These are phyloP conservation scores for Stagonosporopsis vannaccii DNA, from an alignment of 2,329 filamentous ascomycete genomes.

Conservation along the genomic window DNA sequence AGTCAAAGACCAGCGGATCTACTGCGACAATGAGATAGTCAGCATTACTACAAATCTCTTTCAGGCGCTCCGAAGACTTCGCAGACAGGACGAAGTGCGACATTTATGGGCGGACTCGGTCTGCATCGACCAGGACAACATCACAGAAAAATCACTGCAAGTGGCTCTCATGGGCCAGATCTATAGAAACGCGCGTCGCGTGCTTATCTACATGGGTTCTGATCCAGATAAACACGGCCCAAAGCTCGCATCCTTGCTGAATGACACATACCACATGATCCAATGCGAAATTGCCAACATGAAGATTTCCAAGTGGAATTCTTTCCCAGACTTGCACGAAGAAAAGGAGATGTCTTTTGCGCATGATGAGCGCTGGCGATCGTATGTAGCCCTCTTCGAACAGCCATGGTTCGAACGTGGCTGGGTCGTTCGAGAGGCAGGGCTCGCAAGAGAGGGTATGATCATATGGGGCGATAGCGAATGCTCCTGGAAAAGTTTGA, in stretches of 20 bases:
- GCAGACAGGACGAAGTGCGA: neutral
- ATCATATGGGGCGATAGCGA: neutral
- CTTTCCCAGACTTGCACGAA: neutral
- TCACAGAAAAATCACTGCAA: neutral
- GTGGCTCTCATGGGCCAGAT: neutral
- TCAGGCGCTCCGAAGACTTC: neutral
- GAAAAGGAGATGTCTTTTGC: neutral
- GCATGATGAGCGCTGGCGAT: neutral
- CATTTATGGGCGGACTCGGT: neutral
- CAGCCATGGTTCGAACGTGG: neutral
- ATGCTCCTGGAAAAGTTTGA: neutral
- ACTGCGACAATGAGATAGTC: neutral
- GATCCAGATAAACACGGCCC: neutral
- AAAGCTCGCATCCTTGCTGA: neutral
- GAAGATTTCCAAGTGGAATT: neutral
- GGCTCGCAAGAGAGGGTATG: neutral
- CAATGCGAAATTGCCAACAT: neutral
- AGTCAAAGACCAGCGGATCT: neutral
- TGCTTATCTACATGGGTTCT: neutral
- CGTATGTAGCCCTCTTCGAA: neutral
- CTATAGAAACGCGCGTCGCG: neutral
- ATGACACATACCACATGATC: neutral
- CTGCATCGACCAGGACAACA: neutral
- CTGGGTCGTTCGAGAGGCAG: neutral
- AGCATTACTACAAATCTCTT: neutral